Percentiles rank a stretch among this genome's conserved stretches.
phyloP scores from a whole-genome alignment of 345 rosid species.

The Ceriops zippeliana region DNA sequence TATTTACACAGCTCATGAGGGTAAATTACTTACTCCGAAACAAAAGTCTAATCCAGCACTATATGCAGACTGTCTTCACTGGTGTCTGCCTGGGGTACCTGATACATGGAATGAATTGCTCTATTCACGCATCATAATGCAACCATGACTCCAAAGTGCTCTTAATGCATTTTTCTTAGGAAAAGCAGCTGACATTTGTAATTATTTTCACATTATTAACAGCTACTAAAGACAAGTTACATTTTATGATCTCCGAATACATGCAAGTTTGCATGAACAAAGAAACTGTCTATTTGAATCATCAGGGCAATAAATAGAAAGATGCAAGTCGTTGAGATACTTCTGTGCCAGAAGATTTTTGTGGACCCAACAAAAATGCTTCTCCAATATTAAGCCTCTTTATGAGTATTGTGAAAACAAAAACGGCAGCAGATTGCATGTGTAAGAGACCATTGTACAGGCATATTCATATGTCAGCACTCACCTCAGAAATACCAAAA shows the following conservation, averaged over 20 bases:
- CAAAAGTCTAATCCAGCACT: background rate
- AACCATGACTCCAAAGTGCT: background rate
- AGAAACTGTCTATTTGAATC: too few relatives aligned
- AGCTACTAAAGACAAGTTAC: too few relatives aligned
- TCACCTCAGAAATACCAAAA: background rate
- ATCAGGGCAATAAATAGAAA: too few relatives aligned
- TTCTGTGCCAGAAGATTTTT: too few relatives aligned
- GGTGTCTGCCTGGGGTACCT: conserved; percentile 27
- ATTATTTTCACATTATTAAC: background rate
- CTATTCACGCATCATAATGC: conserved; percentile 6
- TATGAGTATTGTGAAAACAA: too few relatives aligned
- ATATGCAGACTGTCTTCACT: conserved; percentile 26
- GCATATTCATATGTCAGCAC: background rate
- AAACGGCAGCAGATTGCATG: too few relatives aligned
- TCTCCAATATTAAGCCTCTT: too few relatives aligned
- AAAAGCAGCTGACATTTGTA: background rate
- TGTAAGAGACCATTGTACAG: too few relatives aligned
- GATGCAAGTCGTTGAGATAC: too few relatives aligned
- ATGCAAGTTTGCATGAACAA: too few relatives aligned
- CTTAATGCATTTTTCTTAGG: background rate
- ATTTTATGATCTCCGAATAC: too few relatives aligned
- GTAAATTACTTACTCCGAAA: background rate
- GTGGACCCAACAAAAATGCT: too few relatives aligned
- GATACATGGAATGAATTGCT: conserved; percentile 27
- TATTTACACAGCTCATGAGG: background rate